A percentile compares a stretch with the other conserved stretches of the same genome.
phyloP scores from a whole-genome alignment of 2,329 filamentous ascomycete genomes.

The Ceratocystis ficicola region DNA sequence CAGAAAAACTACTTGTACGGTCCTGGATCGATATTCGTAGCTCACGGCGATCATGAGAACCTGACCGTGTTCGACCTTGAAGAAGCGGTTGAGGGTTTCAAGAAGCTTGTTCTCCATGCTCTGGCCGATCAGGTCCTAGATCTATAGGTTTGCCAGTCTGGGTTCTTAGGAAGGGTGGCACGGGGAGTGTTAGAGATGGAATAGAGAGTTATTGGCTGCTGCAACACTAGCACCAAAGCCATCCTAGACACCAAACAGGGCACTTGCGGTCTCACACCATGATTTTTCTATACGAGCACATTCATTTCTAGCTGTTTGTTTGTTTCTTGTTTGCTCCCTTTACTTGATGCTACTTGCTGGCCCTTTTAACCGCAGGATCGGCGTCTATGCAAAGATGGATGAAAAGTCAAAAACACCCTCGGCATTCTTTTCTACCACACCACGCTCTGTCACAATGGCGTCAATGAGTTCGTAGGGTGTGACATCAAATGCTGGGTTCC shows the following conservation, averaged over 20 bases:
- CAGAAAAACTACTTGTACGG: slow-evolving; percentile 57
- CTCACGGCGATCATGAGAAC: slow-evolving; percentile 74
- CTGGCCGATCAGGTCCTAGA: slow-evolving; percentile 27
- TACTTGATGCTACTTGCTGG: too few species aligned
- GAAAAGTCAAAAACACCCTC: slow-evolving; percentile 52
- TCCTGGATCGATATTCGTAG: slow-evolving; percentile 67
- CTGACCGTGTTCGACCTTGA: slow-evolving; percentile 65
- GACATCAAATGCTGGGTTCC: slow-evolving; percentile 96
- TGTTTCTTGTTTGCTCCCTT: too few species aligned
- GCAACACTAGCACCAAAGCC: not conserved
- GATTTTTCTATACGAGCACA: too few species aligned
- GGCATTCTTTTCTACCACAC: slow-evolving; percentile 64
- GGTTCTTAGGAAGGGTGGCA: not conserved
- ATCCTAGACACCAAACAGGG: too few species aligned
- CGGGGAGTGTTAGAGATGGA: too few species aligned
- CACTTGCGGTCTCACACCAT: too few species aligned
- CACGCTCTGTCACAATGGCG: slow-evolving; percentile 84
- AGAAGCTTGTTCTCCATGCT: slow-evolving; percentile 52
- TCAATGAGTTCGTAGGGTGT: slow-evolving; percentile 84
- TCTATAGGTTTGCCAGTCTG: not conserved
- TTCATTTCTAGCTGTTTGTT: too few species aligned
- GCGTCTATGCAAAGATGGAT: slow-evolving; percentile 10
- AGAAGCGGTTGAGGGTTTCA: slow-evolving; percentile 65
- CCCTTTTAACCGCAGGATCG: too few species aligned
- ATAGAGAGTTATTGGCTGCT: not conserved